Evolutionary conservation across 2,329 filamentous ascomycete species (phyloP), one percentile per base, ranked within the genome.

Genomic region (Diaporthe sp.): DNA sequence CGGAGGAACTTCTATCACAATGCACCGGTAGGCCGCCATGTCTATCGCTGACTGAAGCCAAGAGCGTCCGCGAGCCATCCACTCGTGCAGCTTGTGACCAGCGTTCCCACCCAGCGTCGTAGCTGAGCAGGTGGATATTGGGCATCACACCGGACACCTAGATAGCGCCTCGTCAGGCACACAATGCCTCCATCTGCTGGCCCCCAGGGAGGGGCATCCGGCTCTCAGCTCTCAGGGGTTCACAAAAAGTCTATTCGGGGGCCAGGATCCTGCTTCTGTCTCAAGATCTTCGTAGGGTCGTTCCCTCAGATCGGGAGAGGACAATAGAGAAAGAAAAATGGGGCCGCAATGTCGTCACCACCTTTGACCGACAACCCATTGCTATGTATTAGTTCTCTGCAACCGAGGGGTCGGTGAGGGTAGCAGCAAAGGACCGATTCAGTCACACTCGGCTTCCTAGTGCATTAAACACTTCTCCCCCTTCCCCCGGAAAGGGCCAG

Each of bases 51-150:
- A 46, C 28, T 67, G 61, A 25, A 49, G 46, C 46, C 65, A 53
- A 53, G 62, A 53, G 61, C 12, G 7, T 22, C 28, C n/a, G 62
- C 44, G 44, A 37, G 62, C 44, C 62, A 4, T 37, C 12, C 12
- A 28, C 44, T 51, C 44, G 44, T 49, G 31, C 62, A 51, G 28
- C 28, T 37, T 31, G 19, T 19, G 22, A 28, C 62, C 46, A 34
- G 25, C 25, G 61, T 65, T 49, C 39, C 58, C 61, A 49, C 61
- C 17, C 31, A 49, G 28, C 46, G 62, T 53, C 34, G 46, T 19
- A 68, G 31, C 62, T 68, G 62, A 68, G 46, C 28, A 53, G 19
- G 65, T 68, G 65, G 65, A 68, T 68, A 53, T 68, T 53, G 65
- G 65, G 65, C 65, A 68, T 68, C 65, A 68, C 65, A 68, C 46